These are phyloP conservation scores for Oryza meridionalis DNA, from an alignment of 176 grass and related monocot species.

Conservation along the genomic window DNA sequence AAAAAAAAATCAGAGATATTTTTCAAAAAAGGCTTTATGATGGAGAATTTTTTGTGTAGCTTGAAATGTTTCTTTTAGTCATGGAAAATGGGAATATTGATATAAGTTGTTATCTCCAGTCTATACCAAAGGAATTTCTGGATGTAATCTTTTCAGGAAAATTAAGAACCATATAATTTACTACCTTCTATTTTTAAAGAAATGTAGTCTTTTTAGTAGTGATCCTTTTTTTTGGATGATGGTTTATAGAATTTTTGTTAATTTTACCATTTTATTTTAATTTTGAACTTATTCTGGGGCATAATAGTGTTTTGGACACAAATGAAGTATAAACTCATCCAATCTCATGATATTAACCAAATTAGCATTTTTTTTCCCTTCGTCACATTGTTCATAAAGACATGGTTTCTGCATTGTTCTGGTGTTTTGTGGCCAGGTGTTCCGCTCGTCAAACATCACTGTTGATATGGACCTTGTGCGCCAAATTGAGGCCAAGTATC, in stretches of 20 bases:
- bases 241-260: neutral
- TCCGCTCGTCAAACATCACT: slow-evolving; percentile 75
- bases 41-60: neutral
- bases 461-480: slow-evolving; percentile 65
- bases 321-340: neutral
- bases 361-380: neutral
- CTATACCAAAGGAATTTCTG: neutral
- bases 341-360: neutral
- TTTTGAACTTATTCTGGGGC: neutral
- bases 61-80: neutral
- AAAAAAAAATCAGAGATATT: neutral
- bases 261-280: neutral
- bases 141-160: neutral
- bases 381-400: slow-evolving; percentile 12
- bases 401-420: slow-evolving; percentile 29
- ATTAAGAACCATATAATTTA: neutral
- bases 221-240: neutral
- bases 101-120: neutral
- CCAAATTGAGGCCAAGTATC: slow-evolving; percentile 88
- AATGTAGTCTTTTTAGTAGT: neutral
- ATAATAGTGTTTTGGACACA: neutral
- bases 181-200: neutral
- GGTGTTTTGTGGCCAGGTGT: slow-evolving; percentile 63
- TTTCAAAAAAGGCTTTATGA: neutral
- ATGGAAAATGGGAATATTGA: neutral